Base-by-base conservation (phyloP, 352 stramenopile genomes). In the Pythium graminicola region DNA sequence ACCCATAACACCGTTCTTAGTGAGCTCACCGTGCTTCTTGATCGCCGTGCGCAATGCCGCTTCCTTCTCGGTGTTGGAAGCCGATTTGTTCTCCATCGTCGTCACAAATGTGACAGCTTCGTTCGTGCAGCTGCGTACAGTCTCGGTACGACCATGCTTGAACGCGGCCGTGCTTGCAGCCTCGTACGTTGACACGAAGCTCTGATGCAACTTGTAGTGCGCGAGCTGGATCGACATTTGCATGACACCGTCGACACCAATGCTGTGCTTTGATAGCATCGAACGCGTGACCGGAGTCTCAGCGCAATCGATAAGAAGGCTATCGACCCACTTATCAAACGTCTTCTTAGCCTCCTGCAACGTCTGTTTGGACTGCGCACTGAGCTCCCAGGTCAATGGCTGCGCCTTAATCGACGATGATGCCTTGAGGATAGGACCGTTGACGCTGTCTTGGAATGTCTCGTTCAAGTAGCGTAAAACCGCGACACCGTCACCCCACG, bases 211-310 rank as follows among this genome's bases (percentile, higher is more conserved):
- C 64, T 84, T 82, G 62, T 76, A 92, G 67, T 95, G 82, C 55
- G 84, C 86, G 22, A 96, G 62, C 65, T 96, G 86, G 54, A 96
- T 93, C 14, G 81, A 70, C 84, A 95, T 95, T 64, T 96, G 86
- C 83, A 95, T 90, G 56, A 95, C 69, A n/a, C 85, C 86, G 61
- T 96, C 86, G 20, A 83, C 85, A 40, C 84, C 82, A 40, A 94
- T 90, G 55, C 70, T 69, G 66, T 92, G 82, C 49, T 79, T 66
- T 13, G 73, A 61, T 73, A 57, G n/a, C 50, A 89, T 73, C 33
- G 69, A 60, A 22, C 77, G 68, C 7, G 77, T 85, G 53, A 92
- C 80, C 0, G 79, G 81, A 40, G 77, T 85, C 62, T 93, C 73
- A 2, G 78, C 84, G 46, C 73, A 85, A 29, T 85, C 81, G 26